Evolutionary conservation across 352 stramenopile genomes (phyloP), one percentile per base, ranked within the genome.

Genomic region (Globisporangium lucens): DNA sequence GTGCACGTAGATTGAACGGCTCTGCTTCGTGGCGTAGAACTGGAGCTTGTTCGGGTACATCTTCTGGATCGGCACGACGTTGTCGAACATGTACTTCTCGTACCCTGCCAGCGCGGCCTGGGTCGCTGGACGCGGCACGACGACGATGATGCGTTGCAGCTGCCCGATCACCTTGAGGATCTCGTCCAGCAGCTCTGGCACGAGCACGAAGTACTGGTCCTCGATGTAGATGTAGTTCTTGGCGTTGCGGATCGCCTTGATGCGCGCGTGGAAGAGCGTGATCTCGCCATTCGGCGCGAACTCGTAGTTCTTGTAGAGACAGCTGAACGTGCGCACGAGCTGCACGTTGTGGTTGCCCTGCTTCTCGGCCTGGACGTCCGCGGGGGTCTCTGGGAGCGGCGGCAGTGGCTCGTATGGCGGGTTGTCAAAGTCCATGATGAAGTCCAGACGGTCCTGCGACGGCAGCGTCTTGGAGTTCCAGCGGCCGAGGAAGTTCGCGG

Each of bases 141-240:
- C 63, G 9, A 91, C 78, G 29, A 89, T 73, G 10, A 91, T 53
- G 9, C 71, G 62, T 33, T 90, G 73, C 15, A 91, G 56, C 20
- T 30, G 63, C 1, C 76, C 79, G 15, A 90, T 61, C 1, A 81
- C 71, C 24, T 78, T 69, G 22, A 90, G 53, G 9, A 91, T 59
- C 0, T 75, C 78, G 10, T 79, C 64, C 0, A 88, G 58, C 8
- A 90, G 52, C 52, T 84, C 64, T 0, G 78, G 79, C 4, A 90
- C 78, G 36, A 75, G 59, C 0, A 86, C 67, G 41, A 89, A 87
- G 71, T 89, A 89, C 71, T 89, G 81, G 65, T 89, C 81, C 47
- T 89, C 79, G n/a, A 89, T 82, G 72, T 87, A 89, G 22, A 89
- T 81, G 57, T 75, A 89, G 68, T 88, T 89, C 63, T 80, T 80